Conservation (phyloP, 2,329 filamentous ascomycete species). For the Microdochium bolleyi region DNA sequence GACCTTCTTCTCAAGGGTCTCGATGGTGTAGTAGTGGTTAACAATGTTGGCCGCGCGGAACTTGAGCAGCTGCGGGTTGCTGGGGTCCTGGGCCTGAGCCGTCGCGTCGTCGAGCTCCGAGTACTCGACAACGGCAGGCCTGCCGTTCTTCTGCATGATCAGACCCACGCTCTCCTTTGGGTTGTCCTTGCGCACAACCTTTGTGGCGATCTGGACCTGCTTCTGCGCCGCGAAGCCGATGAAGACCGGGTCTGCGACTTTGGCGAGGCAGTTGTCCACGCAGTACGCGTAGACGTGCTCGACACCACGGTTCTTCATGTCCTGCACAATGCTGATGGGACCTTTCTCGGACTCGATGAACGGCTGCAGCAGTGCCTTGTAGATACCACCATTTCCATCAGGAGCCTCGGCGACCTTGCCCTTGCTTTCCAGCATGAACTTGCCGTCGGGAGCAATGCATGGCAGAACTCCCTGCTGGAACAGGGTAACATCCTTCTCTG, state of each 20-base stretch:
- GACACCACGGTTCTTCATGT: constrained; percentile 84
- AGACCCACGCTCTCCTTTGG: constrained; percentile 93
- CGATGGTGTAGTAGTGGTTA: constrained; percentile 98
- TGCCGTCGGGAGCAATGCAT: constrained; percentile 95
- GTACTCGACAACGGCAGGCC: constrained; percentile 96
- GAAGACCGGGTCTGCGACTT: constrained; percentile 94
- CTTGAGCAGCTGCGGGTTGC: constrained; percentile 75
- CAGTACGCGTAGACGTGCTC: constrained; percentile 97
- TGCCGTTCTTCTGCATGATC: constrained; percentile 90
- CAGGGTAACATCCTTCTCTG: constrained; percentile 77
- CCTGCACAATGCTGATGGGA: constrained; percentile 69
- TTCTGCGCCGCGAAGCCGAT: constrained; percentile 86
- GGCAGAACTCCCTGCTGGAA: constrained; percentile 97
- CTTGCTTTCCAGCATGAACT: constrained; percentile 91
- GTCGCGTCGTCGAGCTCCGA: constrained; percentile 88
- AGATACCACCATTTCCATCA: constrained; percentile 95
- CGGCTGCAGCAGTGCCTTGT: constrained; percentile 65
- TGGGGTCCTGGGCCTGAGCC: constrained; percentile 80
- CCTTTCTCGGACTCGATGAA: constrained; percentile 7
- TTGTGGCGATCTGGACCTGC: constrained; percentile 91
- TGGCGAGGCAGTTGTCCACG: constrained; percentile 98
- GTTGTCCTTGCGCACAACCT: constrained; percentile 97
- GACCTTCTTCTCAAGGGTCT: constrained; percentile 65
- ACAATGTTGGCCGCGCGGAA: constrained; percentile 99
- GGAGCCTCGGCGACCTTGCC: constrained; percentile 88